phyloP scores from a whole-genome alignment of 2,329 filamentous ascomycete genomes.

The Trichoderma semiorbis region DNA sequence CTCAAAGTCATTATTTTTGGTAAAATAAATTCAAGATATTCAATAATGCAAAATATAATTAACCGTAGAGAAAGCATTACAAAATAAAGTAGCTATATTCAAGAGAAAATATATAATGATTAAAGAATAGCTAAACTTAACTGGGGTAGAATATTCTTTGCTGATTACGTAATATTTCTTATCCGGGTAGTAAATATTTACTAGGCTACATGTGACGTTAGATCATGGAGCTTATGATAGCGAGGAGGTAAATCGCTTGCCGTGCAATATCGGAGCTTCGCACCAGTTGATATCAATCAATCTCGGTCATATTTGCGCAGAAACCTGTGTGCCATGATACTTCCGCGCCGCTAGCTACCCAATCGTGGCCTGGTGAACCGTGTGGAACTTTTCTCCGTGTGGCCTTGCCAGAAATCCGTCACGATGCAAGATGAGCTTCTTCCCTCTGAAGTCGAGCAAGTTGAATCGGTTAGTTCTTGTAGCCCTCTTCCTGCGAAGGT shows the following conservation, averaged over 20 bases:
- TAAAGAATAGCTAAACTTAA: neutral
- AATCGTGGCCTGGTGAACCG: neutral
- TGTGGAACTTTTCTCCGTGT: neutral
- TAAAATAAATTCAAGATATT: neutral
- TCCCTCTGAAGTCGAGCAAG: conserved; percentile 24
- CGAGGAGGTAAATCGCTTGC: neutral
- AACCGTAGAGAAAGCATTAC: no score
- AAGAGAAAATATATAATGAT: neutral
- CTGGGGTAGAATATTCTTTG: neutral
- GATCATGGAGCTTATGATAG: neutral
- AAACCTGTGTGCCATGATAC: neutral
- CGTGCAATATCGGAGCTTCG: neutral
- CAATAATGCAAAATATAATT: neutral
- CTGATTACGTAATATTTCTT: neutral
- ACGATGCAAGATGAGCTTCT: conserved; percentile 23
- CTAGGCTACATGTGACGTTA: neutral
- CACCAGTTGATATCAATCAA: neutral
- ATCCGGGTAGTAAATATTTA: neutral
- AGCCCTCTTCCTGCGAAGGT: neutral
- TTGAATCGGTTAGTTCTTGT: conserved; percentile 24
- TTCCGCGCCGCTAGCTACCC: neutral
- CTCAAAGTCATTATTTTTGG: no score
- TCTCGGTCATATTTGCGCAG: neutral
- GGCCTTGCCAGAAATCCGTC: neutral
- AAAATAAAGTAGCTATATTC: neutral